Evolutionary conservation across 352 stramenopile species (phyloP), one percentile per base, ranked within the genome.

Genomic region (Phytopythium sindhum): DNA sequence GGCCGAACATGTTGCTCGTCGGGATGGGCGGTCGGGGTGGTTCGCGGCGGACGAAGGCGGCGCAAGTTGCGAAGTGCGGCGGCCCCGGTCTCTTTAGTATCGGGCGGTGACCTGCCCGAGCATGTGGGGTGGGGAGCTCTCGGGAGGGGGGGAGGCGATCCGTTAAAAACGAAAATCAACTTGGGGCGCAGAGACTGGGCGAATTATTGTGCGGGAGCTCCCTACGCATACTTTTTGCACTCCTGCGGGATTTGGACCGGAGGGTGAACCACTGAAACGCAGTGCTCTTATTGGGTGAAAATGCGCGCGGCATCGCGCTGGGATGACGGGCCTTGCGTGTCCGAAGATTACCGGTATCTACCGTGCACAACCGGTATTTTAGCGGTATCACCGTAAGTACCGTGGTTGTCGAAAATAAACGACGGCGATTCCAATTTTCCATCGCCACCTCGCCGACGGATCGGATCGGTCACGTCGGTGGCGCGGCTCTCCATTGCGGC

Each of bases 1-100:
- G 80, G 67, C 76, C 65, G 61, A 91, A 83, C 82, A 91, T 91
- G 35, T 26, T 61, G 37, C 28, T 39, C 6, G 35, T 31, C 14
- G 42, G 21, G 42, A 28, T n/a, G n/a, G 42, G 19, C 26, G 39
- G 39, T 14, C 11, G 39, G 39, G 39, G 39, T 15, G 39, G 61
- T 48, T n/a, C 52, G 59, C 45, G 26, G 52, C 37, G 39, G 51
- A n/a, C 44, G 44, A 51, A 29, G 55, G 42, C 12, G 37, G 23
- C 17, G 55, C 37, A 61, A 51, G 39, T 48, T 61, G 39, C 55
- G 42, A 61, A 61, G 37, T 61, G 24, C n/a, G n/a, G n/a, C 12
- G 37, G 11, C 37, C 14, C 37, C 37, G 7, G 37, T n/a, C n/a
- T n/a, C 8, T 44, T 44, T 4, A 44, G 9, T 44, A 19, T 39